These are phyloP conservation scores for Xanthoceras sorbifolium DNA, from an alignment of 345 rosid species.

Conservation along the genomic window DNA sequence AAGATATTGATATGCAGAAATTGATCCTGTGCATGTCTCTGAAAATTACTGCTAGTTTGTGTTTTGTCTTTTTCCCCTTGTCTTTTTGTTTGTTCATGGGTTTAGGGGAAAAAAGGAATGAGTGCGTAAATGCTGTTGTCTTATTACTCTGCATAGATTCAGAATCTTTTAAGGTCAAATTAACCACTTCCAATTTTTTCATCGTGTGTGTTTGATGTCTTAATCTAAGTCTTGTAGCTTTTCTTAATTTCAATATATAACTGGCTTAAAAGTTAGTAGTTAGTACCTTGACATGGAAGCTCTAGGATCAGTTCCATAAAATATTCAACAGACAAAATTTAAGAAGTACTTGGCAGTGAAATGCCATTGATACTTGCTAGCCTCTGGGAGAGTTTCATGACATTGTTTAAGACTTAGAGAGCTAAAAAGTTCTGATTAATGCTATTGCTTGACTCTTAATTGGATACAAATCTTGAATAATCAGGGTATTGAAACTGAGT, in stretches of 20 bases:
- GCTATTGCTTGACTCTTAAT: not conserved
- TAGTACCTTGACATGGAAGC: not conserved
- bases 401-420: not conserved
- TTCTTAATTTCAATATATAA: not conserved
- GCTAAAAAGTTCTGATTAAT: not conserved
- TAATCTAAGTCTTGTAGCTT: not conserved
- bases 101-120: not conserved
- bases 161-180: not conserved
- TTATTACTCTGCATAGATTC: not conserved
- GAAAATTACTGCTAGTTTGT: not conserved
- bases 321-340: not conserved
- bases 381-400: not conserved
- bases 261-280: not conserved
- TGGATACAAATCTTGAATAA: not conserved
- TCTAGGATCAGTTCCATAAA: not conserved
- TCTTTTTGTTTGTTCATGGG: not conserved
- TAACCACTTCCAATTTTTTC: not conserved
- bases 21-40: not conserved
- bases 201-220: not conserved
- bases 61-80: not conserved
- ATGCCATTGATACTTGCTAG: not conserved
- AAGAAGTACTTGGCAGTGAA: not conserved
- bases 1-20: not conserved
- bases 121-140: not conserved
- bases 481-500: not conserved